Evolutionary conservation across 176 grass and related monocot genomes (phyloP).

Genomic region (Tillandsia leiboldiana): DNA sequence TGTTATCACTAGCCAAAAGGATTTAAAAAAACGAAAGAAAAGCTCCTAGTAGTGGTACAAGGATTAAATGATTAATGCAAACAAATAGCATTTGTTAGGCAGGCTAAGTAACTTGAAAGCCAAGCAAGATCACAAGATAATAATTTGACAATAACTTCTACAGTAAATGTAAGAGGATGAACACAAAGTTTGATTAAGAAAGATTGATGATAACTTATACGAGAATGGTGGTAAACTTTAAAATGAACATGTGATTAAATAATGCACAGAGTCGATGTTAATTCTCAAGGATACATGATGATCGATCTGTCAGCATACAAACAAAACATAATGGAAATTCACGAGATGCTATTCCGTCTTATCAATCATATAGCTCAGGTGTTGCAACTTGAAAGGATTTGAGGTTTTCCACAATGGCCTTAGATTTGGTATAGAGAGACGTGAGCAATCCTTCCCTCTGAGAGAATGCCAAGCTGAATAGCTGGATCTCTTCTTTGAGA

Average conservation of each 20-base stretch:
- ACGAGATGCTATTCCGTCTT: not conserved
- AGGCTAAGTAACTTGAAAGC: not conserved
- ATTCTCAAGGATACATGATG: not conserved
- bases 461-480: constrained; percentile 42
- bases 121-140: not conserved
- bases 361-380: constrained; percentile 13
- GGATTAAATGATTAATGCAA: too few relatives aligned
- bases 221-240: not conserved
- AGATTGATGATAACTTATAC: too few relatives aligned
- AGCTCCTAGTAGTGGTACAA: not conserved
- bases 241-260: not conserved
- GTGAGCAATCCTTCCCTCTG: constrained; percentile 49
- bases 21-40: not conserved
- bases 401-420: constrained; percentile 58
- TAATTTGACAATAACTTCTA: not conserved
- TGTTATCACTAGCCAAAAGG: not conserved
- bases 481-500: constrained; percentile 58
- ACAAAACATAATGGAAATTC: not conserved
- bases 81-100: too few relatives aligned
- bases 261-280: not conserved
- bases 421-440: constrained; percentile 61
- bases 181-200: not conserved
- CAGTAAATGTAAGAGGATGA: not conserved
- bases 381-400: constrained; percentile 32
- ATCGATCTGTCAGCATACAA: not conserved